Percentiles rank a stretch among this genome's conserved stretches.
phyloP scores from a whole-genome alignment of 208 protist genomes.

The Acanthamoeba rhysodes region DNA sequence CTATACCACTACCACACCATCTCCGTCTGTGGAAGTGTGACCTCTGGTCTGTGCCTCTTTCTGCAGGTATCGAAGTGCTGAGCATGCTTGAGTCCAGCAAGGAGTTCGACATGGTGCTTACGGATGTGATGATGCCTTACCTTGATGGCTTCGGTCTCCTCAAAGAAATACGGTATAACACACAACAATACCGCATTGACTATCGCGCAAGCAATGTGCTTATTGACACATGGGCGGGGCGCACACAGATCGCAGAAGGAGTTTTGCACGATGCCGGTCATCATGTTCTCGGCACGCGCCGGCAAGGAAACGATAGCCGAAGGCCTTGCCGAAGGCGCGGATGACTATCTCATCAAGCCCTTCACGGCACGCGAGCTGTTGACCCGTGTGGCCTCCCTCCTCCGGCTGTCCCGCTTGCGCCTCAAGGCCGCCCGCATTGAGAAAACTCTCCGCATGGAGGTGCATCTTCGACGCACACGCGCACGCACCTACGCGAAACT shows the following conservation, averaged over 20 bases:
- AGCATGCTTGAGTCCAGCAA: background rate
- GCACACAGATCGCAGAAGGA: background rate
- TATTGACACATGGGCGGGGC: background rate
- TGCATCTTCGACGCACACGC: background rate
- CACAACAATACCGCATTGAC: no score
- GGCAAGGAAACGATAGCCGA: conserved; percentile 75
- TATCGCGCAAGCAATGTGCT: background rate
- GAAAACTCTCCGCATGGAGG: background rate
- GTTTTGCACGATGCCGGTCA: conserved; percentile 74
- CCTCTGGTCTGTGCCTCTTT: background rate
- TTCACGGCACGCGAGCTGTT: conserved; percentile 77
- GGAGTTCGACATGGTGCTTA: conserved; percentile 73
- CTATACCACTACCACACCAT: background rate
- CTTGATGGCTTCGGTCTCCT: conserved; percentile 72
- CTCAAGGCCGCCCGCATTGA: conserved; percentile 3
- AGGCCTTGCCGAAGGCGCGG: conserved; percentile 63
- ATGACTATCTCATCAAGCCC: conserved; percentile 81
- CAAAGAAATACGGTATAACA: background rate
- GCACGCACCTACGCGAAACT: background rate
- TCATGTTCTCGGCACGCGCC: conserved; percentile 78
- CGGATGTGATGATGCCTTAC: conserved; percentile 79
- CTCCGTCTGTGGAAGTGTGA: background rate
- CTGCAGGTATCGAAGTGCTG: conserved; percentile 31
- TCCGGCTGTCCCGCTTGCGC: background rate
- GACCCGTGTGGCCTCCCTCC: conserved; percentile 20